Percentiles rank a stretch among this genome's conserved stretches.
phyloP scores from a whole-genome alignment of 1,284 basidiomycete genomes.

The Kwoniella shivajii region DNA sequence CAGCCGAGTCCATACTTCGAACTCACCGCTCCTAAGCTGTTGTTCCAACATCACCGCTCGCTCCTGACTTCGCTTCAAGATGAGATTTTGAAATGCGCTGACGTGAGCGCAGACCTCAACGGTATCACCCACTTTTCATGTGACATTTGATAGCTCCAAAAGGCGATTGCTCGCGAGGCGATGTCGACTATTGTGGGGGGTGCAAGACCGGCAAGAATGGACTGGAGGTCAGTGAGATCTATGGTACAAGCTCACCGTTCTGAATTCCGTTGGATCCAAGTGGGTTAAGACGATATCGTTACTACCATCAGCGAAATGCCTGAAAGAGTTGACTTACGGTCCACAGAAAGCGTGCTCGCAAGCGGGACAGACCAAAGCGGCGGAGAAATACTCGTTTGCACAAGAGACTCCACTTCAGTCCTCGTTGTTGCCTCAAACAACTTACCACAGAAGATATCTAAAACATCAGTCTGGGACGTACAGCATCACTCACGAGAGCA shows the following conservation, averaged over 20 bases:
- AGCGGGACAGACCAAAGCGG: slow-evolving; percentile 28
- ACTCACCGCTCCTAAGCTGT: slow-evolving; percentile 19
- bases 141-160: slow-evolving; percentile 39
- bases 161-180: slow-evolving; percentile 31
- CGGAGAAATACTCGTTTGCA: slow-evolving; percentile 29
- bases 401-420: slow-evolving; percentile 22
- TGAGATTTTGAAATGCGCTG: slow-evolving; percentile 31
- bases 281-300: slow-evolving; percentile 33
- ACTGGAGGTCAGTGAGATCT: slow-evolving; percentile 33
- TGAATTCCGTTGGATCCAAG: background rate
- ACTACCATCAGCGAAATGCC: slow-evolving; percentile 17
- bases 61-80: slow-evolving; percentile 31
- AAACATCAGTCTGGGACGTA: background rate
- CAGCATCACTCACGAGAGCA: slow-evolving; percentile 30
- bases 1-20: slow-evolving; percentile 7
- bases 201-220: slow-evolving; percentile 33
- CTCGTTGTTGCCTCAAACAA: background rate
- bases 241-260: slow-evolving; percentile 19
- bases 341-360: slow-evolving; percentile 30
- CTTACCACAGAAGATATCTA: slow-evolving; percentile 42
- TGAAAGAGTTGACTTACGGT: slow-evolving; percentile 15
- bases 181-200: slow-evolving; percentile 33
- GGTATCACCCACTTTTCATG: slow-evolving; percentile 30
- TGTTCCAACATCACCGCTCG: slow-evolving; percentile 19
- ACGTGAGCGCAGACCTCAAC: background rate